Evolutionary conservation across 2,329 filamentous ascomycete genomes (phyloP), one percentile per base, ranked within the genome.

Genomic region (Spiromastix sp.): DNA sequence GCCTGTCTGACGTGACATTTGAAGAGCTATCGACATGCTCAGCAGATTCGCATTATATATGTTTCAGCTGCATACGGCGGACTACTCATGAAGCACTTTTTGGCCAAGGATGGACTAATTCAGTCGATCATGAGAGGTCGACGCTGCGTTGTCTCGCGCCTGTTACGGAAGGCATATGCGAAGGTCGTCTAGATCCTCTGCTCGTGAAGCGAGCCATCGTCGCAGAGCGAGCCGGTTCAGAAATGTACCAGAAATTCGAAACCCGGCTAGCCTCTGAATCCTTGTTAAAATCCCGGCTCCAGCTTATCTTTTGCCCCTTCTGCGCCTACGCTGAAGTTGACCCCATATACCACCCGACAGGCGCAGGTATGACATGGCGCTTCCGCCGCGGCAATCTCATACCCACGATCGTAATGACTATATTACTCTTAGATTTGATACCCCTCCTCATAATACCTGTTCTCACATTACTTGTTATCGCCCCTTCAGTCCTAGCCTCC

Each of bases 301-400:
- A 82, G 3, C 71, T 96, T 2, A 70, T 91, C 31, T 78, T 79
- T 25, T 96, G 91, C 50, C 86, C 87, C 0, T 95, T 93, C 54
- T 98, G 89, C 66, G 71, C 71, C 45, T 98, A 96, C 52, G 85
- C 85, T 20, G 91, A 96, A 64, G 70, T 86, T 17, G 85, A 95
- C 56, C 79, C 84, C 37, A 64, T 81, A 12, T 84, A 83, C 52
- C 65, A 79, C 15, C 77, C 76, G 25, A 59, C 44, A 8, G 60
- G 60, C 30, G 59, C 60, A 34, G 68, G 74, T 38, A 59, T 71
- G 16, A 61, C 63, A 16, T 73, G 79, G 54, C 72, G 66, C 29
- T 56, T 83, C 38, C 72, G 72, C 40, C 59, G 67, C 25, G 65
- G 70, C 60, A 78, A 39, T 51, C 76, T 40, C 22, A 56, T 74